Evolutionary conservation across 768 basidiomycete species (phyloP), one percentile per base, ranked within the genome.

Genomic region (Leccinum arenicola): DNA sequence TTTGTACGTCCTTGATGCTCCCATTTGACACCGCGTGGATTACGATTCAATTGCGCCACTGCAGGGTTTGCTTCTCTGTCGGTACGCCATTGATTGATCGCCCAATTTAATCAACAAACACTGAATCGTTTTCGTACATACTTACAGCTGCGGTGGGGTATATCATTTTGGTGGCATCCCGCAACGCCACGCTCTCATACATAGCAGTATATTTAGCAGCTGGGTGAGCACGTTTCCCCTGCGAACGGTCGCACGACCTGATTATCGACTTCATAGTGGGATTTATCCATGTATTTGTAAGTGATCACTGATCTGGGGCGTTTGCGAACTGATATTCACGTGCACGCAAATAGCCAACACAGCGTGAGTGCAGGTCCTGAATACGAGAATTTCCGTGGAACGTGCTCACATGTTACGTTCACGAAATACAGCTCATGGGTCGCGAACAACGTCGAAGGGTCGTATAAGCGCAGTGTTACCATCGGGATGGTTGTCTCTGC

Each of bases 231-330:
- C 21, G 40, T 14, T 29, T 43, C 50, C 15, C 17, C 35, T 33
- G 10, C 6, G 17, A 19, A 21, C 1, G 17, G 11, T 11, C 12
- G 15, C 15, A 17, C 6, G 29, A 19, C 11, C 25, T 63, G 60
- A 36, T 58, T 38, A 29, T 57, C 23, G 4, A 47, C n/a, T 1
- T 29, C 35, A 14, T 54, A 85, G 86, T 63, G 89, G 90, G 9
- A 90, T 91, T 56, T 91, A 88, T 68, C 87, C 89, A 5, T 77
- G 84, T 33, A 85, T 91, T 61, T 78, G 87, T 85, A 68, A 82
- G 85, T 71, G 64, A 19, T 38, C n/a, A 1, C 38, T 29, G 29
- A 48, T 54, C 15, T 6, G 12, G 14, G 31, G n/a, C 49, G 9
- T 45, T 25, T 45, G 17, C 0, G 27, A 11, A 12, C 9, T 9